A percentile compares a stretch with the other conserved stretches of the same genome.
Evolutionary conservation across 768 basidiomycete genomes (phyloP).

Genomic region (Trametes punicea): DNA sequence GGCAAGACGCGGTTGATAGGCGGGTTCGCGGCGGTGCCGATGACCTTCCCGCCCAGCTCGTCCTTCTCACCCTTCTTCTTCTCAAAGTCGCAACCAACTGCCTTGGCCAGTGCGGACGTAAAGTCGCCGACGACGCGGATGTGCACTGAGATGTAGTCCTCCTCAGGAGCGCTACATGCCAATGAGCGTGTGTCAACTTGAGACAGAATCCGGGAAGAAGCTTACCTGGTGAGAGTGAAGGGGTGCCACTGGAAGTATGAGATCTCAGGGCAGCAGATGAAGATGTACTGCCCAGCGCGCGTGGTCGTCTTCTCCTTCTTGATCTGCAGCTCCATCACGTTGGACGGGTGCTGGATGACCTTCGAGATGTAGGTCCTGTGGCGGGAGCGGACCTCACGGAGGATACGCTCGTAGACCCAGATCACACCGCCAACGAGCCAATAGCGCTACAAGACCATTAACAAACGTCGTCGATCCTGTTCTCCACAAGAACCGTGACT

Average conservation of each 20-base stretch:
- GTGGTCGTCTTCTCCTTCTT: conserved; percentile 90
- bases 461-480: background rate
- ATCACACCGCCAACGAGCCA: conserved; percentile 87
- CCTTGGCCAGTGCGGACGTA: conserved; percentile 74
- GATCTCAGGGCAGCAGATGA: conserved; percentile 85
- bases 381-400: conserved; percentile 88
- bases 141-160: conserved; percentile 93
- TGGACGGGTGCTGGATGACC: conserved; percentile 93
- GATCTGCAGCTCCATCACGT: conserved; percentile 93
- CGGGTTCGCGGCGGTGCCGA: conserved; percentile 54
- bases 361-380: conserved; percentile 92
- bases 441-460: conserved; percentile 55
- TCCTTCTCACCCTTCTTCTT: conserved; percentile 45
- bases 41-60: conserved; percentile 53
- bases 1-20: conserved; percentile 75
- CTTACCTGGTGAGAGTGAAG: conserved; percentile 85
- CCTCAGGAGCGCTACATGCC: conserved; percentile 74
- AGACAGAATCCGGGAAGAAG: conserved; percentile 1
- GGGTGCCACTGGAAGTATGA: conserved; percentile 98
- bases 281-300: conserved; percentile 90
- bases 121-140: conserved; percentile 93
- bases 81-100: conserved; percentile 82
- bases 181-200: background rate
- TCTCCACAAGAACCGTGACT: conserved; percentile 23
- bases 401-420: conserved; percentile 83